Evolutionary conservation across 257 asterid species (phyloP).

Genomic region (Scutellaria barbata): DNA sequence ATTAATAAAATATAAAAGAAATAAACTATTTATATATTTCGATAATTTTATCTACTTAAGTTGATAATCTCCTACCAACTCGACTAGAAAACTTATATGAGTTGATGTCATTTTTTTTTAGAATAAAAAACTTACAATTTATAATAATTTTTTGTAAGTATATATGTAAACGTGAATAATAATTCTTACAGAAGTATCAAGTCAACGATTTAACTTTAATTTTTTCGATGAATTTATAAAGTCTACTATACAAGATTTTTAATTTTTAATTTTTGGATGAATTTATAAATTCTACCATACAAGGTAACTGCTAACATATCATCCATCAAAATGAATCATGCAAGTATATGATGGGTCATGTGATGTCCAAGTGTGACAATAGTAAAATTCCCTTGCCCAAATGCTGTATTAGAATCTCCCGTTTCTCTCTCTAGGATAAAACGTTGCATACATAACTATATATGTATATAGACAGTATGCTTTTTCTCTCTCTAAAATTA

Average conservation of each 20-base stretch:
- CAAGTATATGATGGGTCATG: background rate
- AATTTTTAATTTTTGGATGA: background rate
- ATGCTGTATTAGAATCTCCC: background rate
- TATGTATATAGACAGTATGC: slow-evolving; percentile 13
- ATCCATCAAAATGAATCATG: background rate
- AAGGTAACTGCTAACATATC: background rate
- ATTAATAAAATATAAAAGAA: too few relatives aligned
- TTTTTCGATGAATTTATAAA: background rate
- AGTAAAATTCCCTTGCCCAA: slow-evolving; percentile 1
- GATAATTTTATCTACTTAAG: too few relatives aligned
- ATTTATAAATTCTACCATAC: background rate
- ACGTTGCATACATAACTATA: slow-evolving; percentile 21
- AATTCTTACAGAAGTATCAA: too few relatives aligned
- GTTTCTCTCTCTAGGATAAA: slow-evolving; percentile 4
- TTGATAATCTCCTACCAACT: too few relatives aligned
- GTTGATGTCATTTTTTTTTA: too few relatives aligned
- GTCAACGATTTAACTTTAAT: too few relatives aligned
- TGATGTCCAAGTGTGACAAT: slow-evolving; percentile 13
- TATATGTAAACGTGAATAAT: too few relatives aligned
- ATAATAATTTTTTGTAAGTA: too few relatives aligned
- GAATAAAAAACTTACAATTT: too few relatives aligned
- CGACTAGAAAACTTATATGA: too few relatives aligned
- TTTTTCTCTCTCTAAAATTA: slow-evolving; percentile 34
- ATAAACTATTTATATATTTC: too few relatives aligned
- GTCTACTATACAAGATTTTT: background rate